Evolutionary conservation across 495 filamentous ascomycete genomes (phyloP), one percentile per base, ranked within the genome.

Genomic region (Penicillium parvum): DNA sequence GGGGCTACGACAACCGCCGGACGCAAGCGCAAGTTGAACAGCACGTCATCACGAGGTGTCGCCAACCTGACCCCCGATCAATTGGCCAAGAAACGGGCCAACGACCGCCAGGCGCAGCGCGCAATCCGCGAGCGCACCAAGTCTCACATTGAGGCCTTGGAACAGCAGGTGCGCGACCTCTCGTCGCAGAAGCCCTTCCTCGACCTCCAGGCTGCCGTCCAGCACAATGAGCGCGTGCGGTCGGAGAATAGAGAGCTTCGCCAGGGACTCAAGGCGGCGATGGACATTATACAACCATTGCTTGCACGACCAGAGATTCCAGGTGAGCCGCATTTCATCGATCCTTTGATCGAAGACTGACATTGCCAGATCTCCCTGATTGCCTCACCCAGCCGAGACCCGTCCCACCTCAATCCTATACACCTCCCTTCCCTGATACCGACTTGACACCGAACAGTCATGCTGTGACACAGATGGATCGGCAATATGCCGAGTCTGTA

Each of bases 41-140:
- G 61, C 49, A 63, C 67, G 7, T 81, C 77, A n/a, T 76, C 78
- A 18, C 71, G 84, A 42, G 82, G 82, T 27, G 83, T 89, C 14
- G 80, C 82, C 38, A 86, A 82, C 44, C 75, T 88, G 47, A 85
- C 81, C 9, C 77, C 79, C n/a, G 75, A 81, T 17, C 84, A 88
- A 57, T 69, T 86, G 34, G 82, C 76, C 5, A 78, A 84, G 56
- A 95, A 95, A 64, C 77, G 89, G 41, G 87, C 86, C 55, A 94
- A 94, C 63, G 89, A 95, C 58, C 78, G 89, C 28, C 86, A 90
- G 64, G 89, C 89, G 12, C 89, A 95, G 61, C 78, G 86, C 36
- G 86, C 86, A 12, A 95, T 94, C 44, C 76, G 89, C 11, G 83
- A 87, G 52, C 75, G 89, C 43, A 94, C 84, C 8, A 90, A 88